phyloP scores from a whole-genome alignment of 139 green algal genomes.

The Chlamydomonas incerta region DNA sequence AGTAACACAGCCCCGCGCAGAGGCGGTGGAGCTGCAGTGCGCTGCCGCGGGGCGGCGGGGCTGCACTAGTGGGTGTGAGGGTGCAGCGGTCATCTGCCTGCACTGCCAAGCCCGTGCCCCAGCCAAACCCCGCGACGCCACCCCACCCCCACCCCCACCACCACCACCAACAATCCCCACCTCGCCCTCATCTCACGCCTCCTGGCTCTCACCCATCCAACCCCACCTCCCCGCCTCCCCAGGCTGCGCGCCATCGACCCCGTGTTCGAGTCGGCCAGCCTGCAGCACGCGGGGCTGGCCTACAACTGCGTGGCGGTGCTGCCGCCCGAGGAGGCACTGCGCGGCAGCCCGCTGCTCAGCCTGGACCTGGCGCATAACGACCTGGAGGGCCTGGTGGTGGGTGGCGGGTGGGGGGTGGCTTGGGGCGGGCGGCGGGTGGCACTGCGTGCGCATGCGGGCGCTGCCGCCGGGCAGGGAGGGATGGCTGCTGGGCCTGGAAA shows the following conservation, averaged over 20 bases:
- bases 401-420: neutral
- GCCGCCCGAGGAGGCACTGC: slow-evolving; percentile 1
- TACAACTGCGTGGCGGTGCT: slow-evolving; percentile 20
- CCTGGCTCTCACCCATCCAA: no score
- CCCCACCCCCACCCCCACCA: neutral
- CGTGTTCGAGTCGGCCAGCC: neutral
- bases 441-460: no score
- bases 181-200: no score
- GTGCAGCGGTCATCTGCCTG: no score
- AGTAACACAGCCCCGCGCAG: no score
- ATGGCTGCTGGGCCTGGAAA: no score
- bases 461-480: no score
- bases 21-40: no score
- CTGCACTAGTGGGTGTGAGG: no score
- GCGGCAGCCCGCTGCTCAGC: neutral
- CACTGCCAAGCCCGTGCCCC: neutral
- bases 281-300: slow-evolving; percentile 32
- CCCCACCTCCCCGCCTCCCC: neutral
- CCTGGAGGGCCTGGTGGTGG: slow-evolving; percentile 27
- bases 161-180: neutral
- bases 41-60: no score
- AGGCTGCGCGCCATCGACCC: neutral
- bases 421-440: no score
- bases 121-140: neutral
- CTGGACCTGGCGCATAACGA: slow-evolving; percentile 42